phyloP scores from a whole-genome alignment of 768 basidiomycete genomes.

The Boletus rubropictus region DNA sequence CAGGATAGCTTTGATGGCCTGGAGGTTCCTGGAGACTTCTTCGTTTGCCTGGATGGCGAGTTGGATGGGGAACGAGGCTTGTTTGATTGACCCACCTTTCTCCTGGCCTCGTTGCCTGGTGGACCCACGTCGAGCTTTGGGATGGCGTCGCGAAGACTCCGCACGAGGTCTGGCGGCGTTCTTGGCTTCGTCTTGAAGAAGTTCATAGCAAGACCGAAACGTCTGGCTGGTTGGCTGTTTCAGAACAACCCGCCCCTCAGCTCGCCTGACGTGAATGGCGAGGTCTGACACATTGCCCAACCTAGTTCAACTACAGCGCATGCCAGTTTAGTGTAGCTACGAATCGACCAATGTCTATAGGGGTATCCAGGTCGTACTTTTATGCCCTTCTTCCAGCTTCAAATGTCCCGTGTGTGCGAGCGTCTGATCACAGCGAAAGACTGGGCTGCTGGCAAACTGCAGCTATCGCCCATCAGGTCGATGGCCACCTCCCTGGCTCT shows the following conservation, averaged over 20 bases:
- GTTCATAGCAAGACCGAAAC: constrained; percentile 53
- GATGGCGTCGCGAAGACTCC: constrained; percentile 73
- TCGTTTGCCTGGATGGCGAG: constrained; percentile 63
- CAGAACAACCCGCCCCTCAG: neutral
- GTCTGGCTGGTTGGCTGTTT: constrained; percentile 1
- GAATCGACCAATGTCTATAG: neutral
- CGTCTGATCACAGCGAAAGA: neutral
- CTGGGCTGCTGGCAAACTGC: neutral
- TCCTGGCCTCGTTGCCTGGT: constrained; percentile 68
- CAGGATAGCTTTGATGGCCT: constrained; percentile 84
- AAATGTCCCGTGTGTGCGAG: neutral
- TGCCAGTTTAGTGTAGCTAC: constrained; percentile 15
- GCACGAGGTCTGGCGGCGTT: constrained; percentile 83
- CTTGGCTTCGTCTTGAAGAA: constrained; percentile 92
- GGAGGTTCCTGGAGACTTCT: constrained; percentile 83
- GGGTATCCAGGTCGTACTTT: neutral
- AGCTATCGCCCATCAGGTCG: constrained; percentile 8
- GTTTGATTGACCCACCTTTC: constrained; percentile 56
- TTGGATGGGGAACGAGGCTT: neutral
- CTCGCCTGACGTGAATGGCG: constrained; percentile 1
- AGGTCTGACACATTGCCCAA: constrained; percentile 16
- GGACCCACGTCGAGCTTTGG: constrained; percentile 68
- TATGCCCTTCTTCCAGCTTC: neutral
- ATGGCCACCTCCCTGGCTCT: constrained; percentile 68
- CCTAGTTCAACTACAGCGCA: constrained; percentile 8